A percentile compares a stretch with the other conserved stretches of the same genome.
phyloP scores from a whole-genome alignment of 2,329 filamentous ascomycete genomes.

The Verticillium longisporum region DNA sequence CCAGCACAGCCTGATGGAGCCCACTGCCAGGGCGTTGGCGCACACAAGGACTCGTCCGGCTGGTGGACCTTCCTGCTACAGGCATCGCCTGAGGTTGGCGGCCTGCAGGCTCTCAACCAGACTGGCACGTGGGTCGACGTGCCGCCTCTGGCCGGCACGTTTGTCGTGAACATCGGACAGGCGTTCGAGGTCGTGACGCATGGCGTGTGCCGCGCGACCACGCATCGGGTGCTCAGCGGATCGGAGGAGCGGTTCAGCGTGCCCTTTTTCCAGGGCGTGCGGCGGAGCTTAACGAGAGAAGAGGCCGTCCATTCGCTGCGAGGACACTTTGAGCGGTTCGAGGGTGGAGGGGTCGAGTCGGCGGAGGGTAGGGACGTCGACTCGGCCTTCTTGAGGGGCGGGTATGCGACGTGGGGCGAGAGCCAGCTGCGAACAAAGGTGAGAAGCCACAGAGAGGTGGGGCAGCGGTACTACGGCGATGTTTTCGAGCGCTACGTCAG shows the following conservation, averaged over 20 bases:
- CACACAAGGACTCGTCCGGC: conserved; percentile 57
- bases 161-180: conserved; percentile 54
- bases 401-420: conserved; percentile 49
- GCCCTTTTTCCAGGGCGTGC: conserved; percentile 43
- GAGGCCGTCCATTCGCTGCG: conserved; percentile 32
- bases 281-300: conserved; percentile 33
- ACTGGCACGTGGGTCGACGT: conserved; percentile 43
- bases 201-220: conserved; percentile 46
- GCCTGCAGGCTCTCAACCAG: conserved; percentile 44
- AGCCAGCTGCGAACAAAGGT: conserved; percentile 47
- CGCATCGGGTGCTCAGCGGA: conserved; percentile 32
- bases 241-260: conserved; percentile 31
- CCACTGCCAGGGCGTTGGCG: conserved; percentile 46
- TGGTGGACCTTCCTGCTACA: conserved; percentile 61
- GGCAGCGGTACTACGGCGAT: conserved; percentile 35
- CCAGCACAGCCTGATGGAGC: conserved; percentile 20
- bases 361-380: conserved; percentile 32
- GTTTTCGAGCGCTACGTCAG: conserved; percentile 41
- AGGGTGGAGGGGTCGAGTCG: conserved; percentile 19
- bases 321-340: conserved; percentile 25
- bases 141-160: conserved; percentile 36
- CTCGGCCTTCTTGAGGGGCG: conserved; percentile 40
- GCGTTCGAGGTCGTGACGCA: conserved; percentile 51
- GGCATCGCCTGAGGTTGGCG: conserved; percentile 40
- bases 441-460: conserved; percentile 41